Percentiles rank a stretch among this genome's conserved stretches.
These are phyloP conservation scores for Lactarius vividus DNA, from an alignment of 768 basidiomycete species.

Conservation along the genomic window DNA sequence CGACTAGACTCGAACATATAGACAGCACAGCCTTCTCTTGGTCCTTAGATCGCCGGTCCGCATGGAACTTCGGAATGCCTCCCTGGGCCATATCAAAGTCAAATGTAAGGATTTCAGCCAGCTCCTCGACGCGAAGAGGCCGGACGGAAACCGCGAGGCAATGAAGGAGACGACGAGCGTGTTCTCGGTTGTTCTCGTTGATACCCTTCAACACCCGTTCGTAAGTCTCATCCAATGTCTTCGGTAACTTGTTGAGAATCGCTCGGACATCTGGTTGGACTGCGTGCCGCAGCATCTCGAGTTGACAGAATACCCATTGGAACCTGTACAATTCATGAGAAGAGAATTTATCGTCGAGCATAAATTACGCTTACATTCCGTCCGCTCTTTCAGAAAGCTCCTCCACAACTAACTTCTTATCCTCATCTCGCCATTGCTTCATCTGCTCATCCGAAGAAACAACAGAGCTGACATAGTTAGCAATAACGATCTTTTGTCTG, in stretches of 20 bases:
- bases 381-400: no score
- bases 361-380: background rate
- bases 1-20: slow-evolving; percentile 7
- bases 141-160: background rate
- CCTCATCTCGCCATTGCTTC: no score
- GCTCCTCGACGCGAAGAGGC: background rate
- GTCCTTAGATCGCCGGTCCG: slow-evolving; percentile 4
- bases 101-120: slow-evolving; percentile 12
- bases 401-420: no score
- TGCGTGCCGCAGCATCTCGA: background rate
- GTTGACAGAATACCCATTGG: background rate
- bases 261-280: background rate
- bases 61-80: slow-evolving; percentile 2
- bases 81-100: slow-evolving; percentile 1
- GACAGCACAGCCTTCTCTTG: slow-evolving; percentile 7
- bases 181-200: background rate
- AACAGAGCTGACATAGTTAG: no score
- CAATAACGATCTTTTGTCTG: no score
- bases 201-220: slow-evolving; percentile 2
- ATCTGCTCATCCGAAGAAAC: no score
- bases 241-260: slow-evolving; percentile 2
- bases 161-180: slow-evolving; percentile 12
- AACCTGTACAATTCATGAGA: background rate
- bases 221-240: background rate
- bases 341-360: background rate